Evolutionary conservation across 2,329 filamentous ascomycete species (phyloP), one percentile per base, ranked within the genome.

Genomic region (Alternaria sp.): DNA sequence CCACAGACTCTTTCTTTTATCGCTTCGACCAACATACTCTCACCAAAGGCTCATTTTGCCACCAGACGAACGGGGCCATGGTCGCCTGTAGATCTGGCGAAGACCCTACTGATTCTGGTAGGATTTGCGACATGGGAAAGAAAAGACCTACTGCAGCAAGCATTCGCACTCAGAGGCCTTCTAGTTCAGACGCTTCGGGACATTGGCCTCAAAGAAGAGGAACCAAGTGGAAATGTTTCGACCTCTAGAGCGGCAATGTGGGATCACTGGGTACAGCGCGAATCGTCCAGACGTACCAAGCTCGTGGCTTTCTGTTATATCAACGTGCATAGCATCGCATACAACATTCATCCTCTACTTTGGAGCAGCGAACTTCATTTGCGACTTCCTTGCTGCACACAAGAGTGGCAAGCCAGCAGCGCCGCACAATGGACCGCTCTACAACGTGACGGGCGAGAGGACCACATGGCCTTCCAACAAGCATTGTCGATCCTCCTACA

Each of bases 101-200:
- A 72, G 34, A 73, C 72, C 10, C 49, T 74, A 14, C 60, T 74
- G 3, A 70, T 74, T 8, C 65, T 75, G 6, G 71, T 74, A 3
- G 69, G 68, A 3, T 75, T 69, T 56, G 70, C 70, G 21, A 73
- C 73, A 0, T 76, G 73, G 74, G 72, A 75, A 51, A 60, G 67
- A 5, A 69, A 63, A 41, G 69, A 72, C 13, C 51, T 75, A 9
- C 60, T 75, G 8, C 69, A 72, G 24, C 70, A 75, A 54, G 72
- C 74, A 3, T 71, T 75, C 23, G 66, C 63, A 29, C 60, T 76
- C 6, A 63, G 72, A 51, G 63, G 65, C 6, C 55, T 73, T 2
- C 65, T 74, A 4, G 68, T 74, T 2, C 69, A 71, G 14, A 65
- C 62, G 11, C 59, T 75, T n/a, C 63, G 71, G 17, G 71, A 74